Base-by-base conservation (phyloP, 2,329 filamentous ascomycete species). In the Sclerotinia borealis region DNA sequence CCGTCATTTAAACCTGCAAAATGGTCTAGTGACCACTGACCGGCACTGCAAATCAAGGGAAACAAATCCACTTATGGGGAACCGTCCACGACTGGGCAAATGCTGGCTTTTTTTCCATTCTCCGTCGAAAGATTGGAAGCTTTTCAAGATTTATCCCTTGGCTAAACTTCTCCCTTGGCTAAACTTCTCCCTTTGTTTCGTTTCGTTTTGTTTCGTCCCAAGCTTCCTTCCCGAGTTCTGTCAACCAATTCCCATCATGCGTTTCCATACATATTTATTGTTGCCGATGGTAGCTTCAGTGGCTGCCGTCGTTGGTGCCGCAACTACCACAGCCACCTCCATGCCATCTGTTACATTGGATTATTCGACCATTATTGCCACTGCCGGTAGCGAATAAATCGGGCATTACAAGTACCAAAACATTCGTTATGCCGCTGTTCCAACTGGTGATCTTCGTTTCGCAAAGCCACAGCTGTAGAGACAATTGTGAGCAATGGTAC, bases 381-480 rank as follows among this genome's bases (percentile, higher is more conserved):
- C 61, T 13, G 65, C 63, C 10, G 65, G 59, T 25, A 67, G 63
- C 56, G 59, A 43, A 10, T 59, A 55, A 9, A 41, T 65, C 5
- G 65, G 65, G 4, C 65, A 66, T 41, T 66, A 65, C 31, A 56
- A 56, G 54, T 56, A 74, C 48, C 74, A 76, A 62, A 76, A 76
- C 55, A 75, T 76, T 49, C 69, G 75, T 13, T 77, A 72, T 59
- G 75, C 73, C 3, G 71, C 73, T 3, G 69, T 74, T 7, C 73
- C 76, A 3, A 73, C 71, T 2, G 75, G 75, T 1, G 65, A 73
- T 41, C 67, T 76, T 19, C 72, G 75, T 15, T 77, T 70, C 36
- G 73, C 73, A 11, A 71, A 73, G 52, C 75, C 75, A 11, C 39
- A 74, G 64, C 71, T 6, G 67, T 71, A 31, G 75, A 77, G 64